Conservation (phyloP, 2,329 filamentous ascomycete genomes). For the Talaromyces sp. region DNA sequence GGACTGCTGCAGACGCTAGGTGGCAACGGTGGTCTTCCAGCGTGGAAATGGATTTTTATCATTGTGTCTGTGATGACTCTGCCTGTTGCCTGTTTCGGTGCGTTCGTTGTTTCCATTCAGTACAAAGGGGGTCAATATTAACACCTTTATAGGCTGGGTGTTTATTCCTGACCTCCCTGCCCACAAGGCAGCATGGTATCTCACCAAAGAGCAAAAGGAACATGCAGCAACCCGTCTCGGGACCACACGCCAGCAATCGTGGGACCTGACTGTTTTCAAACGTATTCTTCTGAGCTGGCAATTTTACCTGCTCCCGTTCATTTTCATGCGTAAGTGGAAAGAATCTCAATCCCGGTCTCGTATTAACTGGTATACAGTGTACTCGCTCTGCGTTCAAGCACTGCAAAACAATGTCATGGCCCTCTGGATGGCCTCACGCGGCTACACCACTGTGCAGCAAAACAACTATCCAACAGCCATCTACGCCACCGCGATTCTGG, state of each 20-base stretch:
- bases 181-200: conserved; percentile 38
- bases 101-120: conserved; percentile 51
- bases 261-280: conserved; percentile 26
- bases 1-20: conserved; percentile 27
- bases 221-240: conserved; percentile 34
- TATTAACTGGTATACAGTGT: conserved; percentile 21
- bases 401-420: conserved; percentile 43
- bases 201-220: conserved; percentile 27
- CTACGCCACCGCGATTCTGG: conserved; percentile 39
- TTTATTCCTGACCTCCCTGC: conserved; percentile 41
- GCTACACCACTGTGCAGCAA: conserved; percentile 40
- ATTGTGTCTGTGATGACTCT: conserved; percentile 35
- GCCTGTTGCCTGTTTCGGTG: conserved; percentile 45
- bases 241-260: conserved; percentile 20
- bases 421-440: conserved; percentile 41
- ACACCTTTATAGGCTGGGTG: conserved; percentile 42
- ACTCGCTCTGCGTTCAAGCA: conserved; percentile 41
- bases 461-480: conserved; percentile 43
- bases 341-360: neutral
- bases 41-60: conserved; percentile 49
- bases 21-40: conserved; percentile 34
- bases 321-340: conserved; percentile 37
- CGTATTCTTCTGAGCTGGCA: conserved; percentile 40
- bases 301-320: conserved; percentile 40
- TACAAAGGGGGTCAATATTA: no score